A percentile compares a stretch with the other conserved stretches of the same genome.
Conservation (phyloP, 2,329 filamentous ascomycete genomes). For the Cladophialophora chaetospira region DNA sequence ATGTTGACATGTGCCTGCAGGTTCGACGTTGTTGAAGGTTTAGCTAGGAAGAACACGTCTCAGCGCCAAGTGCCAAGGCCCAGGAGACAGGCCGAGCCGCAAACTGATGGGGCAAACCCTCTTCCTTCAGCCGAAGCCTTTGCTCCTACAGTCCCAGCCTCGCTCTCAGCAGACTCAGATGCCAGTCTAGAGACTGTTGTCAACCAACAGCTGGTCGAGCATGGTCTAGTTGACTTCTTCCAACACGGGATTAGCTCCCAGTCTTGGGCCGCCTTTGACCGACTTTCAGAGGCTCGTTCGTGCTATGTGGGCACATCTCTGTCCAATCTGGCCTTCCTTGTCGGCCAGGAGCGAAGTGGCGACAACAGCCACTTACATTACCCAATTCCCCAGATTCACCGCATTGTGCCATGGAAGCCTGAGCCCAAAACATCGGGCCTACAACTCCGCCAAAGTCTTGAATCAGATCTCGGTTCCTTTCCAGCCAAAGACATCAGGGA, state of each 20-base stretch:
- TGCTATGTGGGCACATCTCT: conserved; percentile 4
- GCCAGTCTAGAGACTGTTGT: background rate
- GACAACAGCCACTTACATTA: conserved; percentile 4
- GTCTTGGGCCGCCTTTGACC: conserved; percentile 6
- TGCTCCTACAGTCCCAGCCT: too few relatives aligned
- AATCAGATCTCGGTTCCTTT: background rate
- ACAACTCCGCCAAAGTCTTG: background rate
- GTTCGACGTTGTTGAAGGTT: background rate
- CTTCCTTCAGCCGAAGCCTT: too few relatives aligned
- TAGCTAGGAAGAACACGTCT: too few relatives aligned
- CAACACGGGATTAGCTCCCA: conserved; percentile 6
- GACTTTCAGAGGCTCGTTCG: background rate
- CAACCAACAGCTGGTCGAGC: conserved; percentile 1
- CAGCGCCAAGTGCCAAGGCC: too few relatives aligned
- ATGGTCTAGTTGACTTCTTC: conserved; percentile 4
- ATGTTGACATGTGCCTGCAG: background rate
- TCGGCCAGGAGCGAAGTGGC: background rate
- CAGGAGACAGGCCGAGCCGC: too few relatives aligned
- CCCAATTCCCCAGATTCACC: conserved; percentile 9
- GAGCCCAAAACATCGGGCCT: background rate
- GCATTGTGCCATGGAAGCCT: conserved; percentile 4
- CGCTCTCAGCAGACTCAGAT: too few relatives aligned
- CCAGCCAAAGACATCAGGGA: conserved; percentile 33
- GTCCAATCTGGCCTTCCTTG: conserved; percentile 3
- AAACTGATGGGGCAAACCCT: too few relatives aligned